phyloP scores from a whole-genome alignment of 2,329 filamentous ascomycete species.

The Penicillium digitatum region DNA sequence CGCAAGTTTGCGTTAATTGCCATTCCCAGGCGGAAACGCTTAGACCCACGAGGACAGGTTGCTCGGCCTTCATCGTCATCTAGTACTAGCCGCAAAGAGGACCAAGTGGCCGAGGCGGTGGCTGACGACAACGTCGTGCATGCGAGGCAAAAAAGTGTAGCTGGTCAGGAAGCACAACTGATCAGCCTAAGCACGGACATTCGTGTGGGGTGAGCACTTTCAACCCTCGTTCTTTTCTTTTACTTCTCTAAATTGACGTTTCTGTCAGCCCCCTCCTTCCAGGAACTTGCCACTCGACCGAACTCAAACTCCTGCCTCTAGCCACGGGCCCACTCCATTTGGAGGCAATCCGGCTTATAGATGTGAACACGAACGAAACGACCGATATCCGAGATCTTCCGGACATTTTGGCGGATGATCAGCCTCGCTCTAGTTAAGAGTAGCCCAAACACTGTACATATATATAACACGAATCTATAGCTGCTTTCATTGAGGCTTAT shows the following conservation, averaged over 20 bases:
- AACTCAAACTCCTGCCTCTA: slow-evolving; percentile 53
- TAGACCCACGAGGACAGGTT: slow-evolving; percentile 41
- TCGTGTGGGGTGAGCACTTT: slow-evolving; percentile 50
- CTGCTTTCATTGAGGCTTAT: not conserved
- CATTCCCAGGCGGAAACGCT: slow-evolving; percentile 48
- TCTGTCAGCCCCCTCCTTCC: slow-evolving; percentile 49
- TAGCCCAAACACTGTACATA: slow-evolving; percentile 2
- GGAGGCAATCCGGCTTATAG: slow-evolving; percentile 53
- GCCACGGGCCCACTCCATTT: slow-evolving; percentile 50
- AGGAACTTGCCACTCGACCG: slow-evolving; percentile 54
- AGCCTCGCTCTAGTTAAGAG: slow-evolving; percentile 12
- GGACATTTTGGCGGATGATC: slow-evolving; percentile 47
- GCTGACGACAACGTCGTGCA: slow-evolving; percentile 56
- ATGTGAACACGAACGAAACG: slow-evolving; percentile 53
- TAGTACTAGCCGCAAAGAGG: slow-evolving; percentile 31
- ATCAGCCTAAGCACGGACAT: slow-evolving; percentile 57
- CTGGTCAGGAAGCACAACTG: slow-evolving; percentile 50
- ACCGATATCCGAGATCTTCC: slow-evolving; percentile 56
- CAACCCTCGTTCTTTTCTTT: not conserved
- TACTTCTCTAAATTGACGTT: slow-evolving; percentile 2
- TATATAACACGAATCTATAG: slow-evolving; percentile 1
- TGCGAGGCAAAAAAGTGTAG: slow-evolving; percentile 51
- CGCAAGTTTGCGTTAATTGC: slow-evolving; percentile 54
- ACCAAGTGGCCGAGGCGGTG: slow-evolving; percentile 50
- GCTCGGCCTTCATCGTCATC: slow-evolving; percentile 47